Evolutionary conservation across 306 rosid species (phyloP), one percentile per base, ranked within the genome.

Genomic region (Glycine tomentella): DNA sequence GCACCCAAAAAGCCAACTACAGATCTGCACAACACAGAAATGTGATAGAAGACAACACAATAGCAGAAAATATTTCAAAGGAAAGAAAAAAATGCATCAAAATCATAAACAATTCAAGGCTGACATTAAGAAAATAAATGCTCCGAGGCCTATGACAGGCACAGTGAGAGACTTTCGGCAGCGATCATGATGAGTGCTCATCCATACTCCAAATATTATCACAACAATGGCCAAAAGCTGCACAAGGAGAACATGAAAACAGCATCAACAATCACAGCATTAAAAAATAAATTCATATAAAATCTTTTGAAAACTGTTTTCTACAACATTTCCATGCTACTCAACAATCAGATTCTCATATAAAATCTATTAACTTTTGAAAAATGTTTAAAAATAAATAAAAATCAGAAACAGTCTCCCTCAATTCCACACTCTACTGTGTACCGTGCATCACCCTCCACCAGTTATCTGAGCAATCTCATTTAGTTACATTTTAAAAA

Each of bases 1-100:
- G 99, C 98, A 9, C 99, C 99, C 55, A 95, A 85, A 89, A 91
- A 95, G 56, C 99, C 97, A 10, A 93, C 87, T 40, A 95, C 71
- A 69, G 99, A 95, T 85, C 99, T 95, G 86, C 82, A 76, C 79
- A 76, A 79, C 69, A 73, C 52, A 70, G 59, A 88, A 71, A 68
- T 8, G 10, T 65, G 71, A 17, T 8, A 74, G 33, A 31, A 52
- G 34, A 83, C 76, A 10, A 75, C 11, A 6, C 1, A 69, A 10
- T 10, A 48, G 61, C 59, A 45, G 17, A 49, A 72, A 3, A 74
- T 1, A 64, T 33, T 76, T 14, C 50, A 20, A 20, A 20, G 20
- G 20, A 20, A 20, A 20, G 20, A 20, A 20, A 20, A 20, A 20
- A 20, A 20, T 38, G 55, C 36, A 75, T 44, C 80, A 81, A 77